Evolutionary conservation across 768 basidiomycete genomes (phyloP), one percentile per base, ranked within the genome.

Genomic region (Boletus edulis): DNA sequence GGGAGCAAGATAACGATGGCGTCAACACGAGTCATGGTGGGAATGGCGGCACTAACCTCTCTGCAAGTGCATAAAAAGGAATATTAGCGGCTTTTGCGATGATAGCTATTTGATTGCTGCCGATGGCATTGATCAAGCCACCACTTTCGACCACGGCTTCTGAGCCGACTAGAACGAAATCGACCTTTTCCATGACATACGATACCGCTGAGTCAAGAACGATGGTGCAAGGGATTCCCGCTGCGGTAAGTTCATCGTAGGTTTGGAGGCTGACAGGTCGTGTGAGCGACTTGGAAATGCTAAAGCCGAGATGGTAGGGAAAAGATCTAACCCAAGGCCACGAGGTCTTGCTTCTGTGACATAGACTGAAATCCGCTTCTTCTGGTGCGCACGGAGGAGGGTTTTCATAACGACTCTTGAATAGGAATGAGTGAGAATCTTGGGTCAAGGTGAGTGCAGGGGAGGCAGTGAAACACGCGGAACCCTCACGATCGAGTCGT

Each of bases 91-190:
- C 89, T 71, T 93, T 92, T 50, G 97, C 96, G 52, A 98, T 91
- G 66, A 97, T 89, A 4, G 97, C 96, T 62, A 98, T 94, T 73
- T 97, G 94, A 72, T 92, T 94, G 64, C 94, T 94, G 40, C 96
- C 96, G 37, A 98, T 89, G 49, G 89, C 91, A 67, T 94, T 94
- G 62, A 95, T 84, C 56, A 93, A 75, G 5, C 94, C 92, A 42
- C 97, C 97, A 58, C 91, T 94, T 73, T 98, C 97, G 6, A 97
- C 96, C 27, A 99, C 95, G 9, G 95, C 97, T 75, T 99, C 97
- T 39, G 94, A 94, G 32, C 97, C 97, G 39, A 98, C 94, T 46
- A 99, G 81, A 47, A 96, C 90, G 69, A 96, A 89, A 71, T 96
- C 92, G 18, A 96, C 93, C 62, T 90, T 87, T 60, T 96, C 92